Conservation (phyloP, 2,329 filamentous ascomycete species). For the Apiospora sp. region DNA sequence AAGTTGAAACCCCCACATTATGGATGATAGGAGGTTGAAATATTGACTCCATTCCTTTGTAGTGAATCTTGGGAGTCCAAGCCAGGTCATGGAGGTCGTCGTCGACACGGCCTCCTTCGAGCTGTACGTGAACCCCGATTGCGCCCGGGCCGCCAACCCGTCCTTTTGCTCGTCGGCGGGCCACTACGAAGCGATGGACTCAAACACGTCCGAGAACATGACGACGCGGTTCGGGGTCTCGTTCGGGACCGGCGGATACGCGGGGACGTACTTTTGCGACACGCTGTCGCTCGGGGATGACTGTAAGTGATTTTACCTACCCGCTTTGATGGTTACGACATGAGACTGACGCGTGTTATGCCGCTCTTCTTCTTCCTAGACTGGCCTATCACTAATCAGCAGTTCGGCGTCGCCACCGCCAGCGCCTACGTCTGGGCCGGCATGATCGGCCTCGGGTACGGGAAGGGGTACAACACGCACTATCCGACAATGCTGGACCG, state of each 20-base stretch:
- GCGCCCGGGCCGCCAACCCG: slow-evolving; percentile 55
- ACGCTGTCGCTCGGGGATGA: slow-evolving; percentile 26
- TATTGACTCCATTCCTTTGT: no score
- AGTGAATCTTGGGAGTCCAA: slow-evolving; percentile 62
- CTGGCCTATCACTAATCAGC: slow-evolving; percentile 41
- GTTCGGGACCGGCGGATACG: slow-evolving; percentile 25
- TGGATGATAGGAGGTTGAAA: not conserved
- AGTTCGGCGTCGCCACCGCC: slow-evolving; percentile 47
- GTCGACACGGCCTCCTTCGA: slow-evolving; percentile 68
- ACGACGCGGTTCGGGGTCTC: slow-evolving; percentile 34
- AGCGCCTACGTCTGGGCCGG: slow-evolving; percentile 48
- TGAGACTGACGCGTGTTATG: no score
- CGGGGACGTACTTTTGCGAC: slow-evolving; percentile 26
- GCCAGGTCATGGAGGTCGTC: slow-evolving; percentile 61
- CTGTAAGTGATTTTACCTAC: no score
- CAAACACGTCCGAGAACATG: slow-evolving; percentile 47
- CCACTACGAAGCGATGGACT: slow-evolving; percentile 51
- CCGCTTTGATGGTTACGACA: no score
- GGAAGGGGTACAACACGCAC: slow-evolving; percentile 43
- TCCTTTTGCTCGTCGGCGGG: slow-evolving; percentile 53
- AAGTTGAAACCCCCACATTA: slow-evolving; percentile 25
- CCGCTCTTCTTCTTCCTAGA: no score
- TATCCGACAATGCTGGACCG: slow-evolving; percentile 46
- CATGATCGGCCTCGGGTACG: slow-evolving; percentile 47
- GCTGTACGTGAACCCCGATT: slow-evolving; percentile 69